Percentiles rank a stretch among this genome's conserved stretches.
Conservation (phyloP, 805 yeast genomes). For the Scheffersomyces stipitis region DNA sequence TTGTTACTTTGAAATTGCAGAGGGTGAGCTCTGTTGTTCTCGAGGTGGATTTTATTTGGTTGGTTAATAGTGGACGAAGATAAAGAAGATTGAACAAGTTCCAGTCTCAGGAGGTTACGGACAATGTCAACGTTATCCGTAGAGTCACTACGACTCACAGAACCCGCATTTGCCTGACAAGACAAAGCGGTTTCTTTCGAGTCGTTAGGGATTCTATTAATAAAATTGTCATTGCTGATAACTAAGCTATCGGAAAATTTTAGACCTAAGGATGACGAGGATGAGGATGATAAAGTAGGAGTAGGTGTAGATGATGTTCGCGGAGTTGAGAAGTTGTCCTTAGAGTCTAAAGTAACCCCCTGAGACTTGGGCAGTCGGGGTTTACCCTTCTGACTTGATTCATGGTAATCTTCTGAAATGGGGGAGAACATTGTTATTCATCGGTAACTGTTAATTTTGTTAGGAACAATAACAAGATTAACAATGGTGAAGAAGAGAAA, state of each 20-base stretch:
- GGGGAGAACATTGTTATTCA: constrained; percentile 11
- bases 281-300: constrained; percentile 2
- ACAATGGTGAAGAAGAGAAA: not conserved
- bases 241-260: constrained; percentile 3
- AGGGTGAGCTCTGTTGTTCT: not conserved
- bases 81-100: not conserved
- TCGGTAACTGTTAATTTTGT: not conserved
- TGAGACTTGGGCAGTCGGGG: constrained; percentile 21
- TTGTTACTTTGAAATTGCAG: not conserved
- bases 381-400: constrained; percentile 13
- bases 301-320: constrained; percentile 1
- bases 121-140: not conserved
- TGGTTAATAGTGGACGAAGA: constrained; percentile 1
- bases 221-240: constrained; percentile 6
- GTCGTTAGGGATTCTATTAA: not conserved
- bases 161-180: not conserved
- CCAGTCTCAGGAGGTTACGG: constrained; percentile 25
- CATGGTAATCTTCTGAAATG: constrained; percentile 16
- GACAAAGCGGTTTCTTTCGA: not conserved
- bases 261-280: constrained; percentile 1
- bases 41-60: not conserved
- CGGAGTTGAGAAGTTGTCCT: constrained; percentile 4
- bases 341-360: constrained; percentile 16
- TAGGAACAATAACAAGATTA: not conserved
- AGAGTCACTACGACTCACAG: not conserved